A percentile compares a stretch with the other conserved stretches of the same genome.
Conservation (phyloP, 768 basidiomycete genomes). For the Leccinum boreale region DNA sequence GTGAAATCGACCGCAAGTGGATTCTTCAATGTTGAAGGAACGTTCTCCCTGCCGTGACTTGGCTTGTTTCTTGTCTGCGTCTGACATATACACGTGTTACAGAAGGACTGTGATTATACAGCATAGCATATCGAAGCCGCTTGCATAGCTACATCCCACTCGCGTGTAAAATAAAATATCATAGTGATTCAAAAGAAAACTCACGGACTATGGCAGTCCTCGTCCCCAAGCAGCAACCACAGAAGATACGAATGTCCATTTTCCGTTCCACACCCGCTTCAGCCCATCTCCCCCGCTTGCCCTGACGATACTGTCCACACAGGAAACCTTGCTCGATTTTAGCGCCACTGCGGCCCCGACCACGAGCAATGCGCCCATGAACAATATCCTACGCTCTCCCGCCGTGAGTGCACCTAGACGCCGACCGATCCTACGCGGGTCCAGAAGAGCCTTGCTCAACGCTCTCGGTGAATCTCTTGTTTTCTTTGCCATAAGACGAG, state of each 20-base stretch:
- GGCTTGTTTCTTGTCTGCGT: background rate
- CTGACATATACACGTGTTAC: background rate
- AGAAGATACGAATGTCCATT: constrained; percentile 20
- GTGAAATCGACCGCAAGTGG: background rate
- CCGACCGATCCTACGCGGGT: constrained; percentile 16
- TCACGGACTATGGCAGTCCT: constrained; percentile 19
- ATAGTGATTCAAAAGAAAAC: background rate
- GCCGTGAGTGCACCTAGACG: constrained; percentile 26
- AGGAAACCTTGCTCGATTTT: constrained; percentile 15
- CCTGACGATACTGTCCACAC: constrained; percentile 11
- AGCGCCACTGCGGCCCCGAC: constrained; percentile 66
- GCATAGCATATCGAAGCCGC: background rate
- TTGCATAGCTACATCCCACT: background rate
- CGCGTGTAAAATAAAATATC: background rate
- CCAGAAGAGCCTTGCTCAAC: constrained; percentile 5
- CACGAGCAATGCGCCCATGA: constrained; percentile 66
- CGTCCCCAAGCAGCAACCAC: constrained; percentile 27
- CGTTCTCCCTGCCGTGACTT: background rate
- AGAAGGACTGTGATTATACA: background rate
- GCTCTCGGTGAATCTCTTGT: constrained; percentile 9
- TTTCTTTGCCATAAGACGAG: constrained; percentile 20
- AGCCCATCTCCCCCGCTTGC: constrained; percentile 16
- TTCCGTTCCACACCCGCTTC: constrained; percentile 25
- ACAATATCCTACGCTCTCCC: constrained; percentile 34
- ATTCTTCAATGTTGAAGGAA: background rate